Evolutionary conservation across 169 alveolate genomes (phyloP).

Genomic region (Plasmodium blacklocki): DNA sequence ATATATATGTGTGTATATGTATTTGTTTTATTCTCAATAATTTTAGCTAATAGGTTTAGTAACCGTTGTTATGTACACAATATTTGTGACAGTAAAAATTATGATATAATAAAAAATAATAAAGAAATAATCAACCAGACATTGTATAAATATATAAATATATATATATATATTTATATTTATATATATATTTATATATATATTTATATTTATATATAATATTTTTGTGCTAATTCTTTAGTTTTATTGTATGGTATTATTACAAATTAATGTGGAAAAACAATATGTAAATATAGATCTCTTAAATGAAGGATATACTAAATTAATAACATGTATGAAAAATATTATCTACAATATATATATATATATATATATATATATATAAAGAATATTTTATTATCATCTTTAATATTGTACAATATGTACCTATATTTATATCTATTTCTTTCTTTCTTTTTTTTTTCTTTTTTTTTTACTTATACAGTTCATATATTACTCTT

Average conservation of each 20-base stretch:
- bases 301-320: constrained; percentile 47
- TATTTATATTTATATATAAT: no score
- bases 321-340: constrained; percentile 36
- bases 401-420: not conserved
- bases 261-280: constrained; percentile 45
- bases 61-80: constrained; percentile 58
- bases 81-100: constrained; percentile 49
- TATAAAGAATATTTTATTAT: not conserved
- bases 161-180: not conserved
- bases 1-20: no score
- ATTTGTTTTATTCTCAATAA: no score
- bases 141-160: not conserved
- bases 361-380: not conserved
- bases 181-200: not conserved
- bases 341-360: not conserved
- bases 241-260: constrained; percentile 50
- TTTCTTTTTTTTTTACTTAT: not conserved
- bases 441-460: constrained; percentile 1
- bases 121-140: not conserved
- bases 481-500: constrained; percentile 30
- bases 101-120: not conserved
- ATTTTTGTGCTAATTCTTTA: not conserved
- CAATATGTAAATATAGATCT: constrained; percentile 36
- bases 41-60: constrained; percentile 56
- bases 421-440: not conserved